A percentile compares a stretch with the other conserved stretches of the same genome.
phyloP scores from a whole-genome alignment of 345 rosid genomes.

The Zanthoxylum bungeanum region DNA sequence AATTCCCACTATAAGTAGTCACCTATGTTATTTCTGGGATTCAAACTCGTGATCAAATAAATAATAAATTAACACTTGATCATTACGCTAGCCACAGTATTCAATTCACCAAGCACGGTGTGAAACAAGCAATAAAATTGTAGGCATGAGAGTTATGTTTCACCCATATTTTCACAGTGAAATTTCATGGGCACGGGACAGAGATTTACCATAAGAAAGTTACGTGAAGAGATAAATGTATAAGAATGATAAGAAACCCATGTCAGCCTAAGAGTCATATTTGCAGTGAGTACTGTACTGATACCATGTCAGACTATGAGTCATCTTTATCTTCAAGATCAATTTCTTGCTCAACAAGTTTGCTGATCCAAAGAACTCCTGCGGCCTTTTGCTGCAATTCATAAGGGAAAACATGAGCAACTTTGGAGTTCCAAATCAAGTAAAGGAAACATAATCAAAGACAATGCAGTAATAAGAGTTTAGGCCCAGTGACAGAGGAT shows the following conservation, averaged over 20 bases:
- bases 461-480: neutral
- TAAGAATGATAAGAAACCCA: neutral
- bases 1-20: no score
- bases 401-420: slow-evolving; percentile 1
- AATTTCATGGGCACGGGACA: no score
- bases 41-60: neutral
- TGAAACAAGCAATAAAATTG: neutral
- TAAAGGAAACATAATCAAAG: neutral
- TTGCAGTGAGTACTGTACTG: slow-evolving; percentile 23
- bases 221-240: neutral
- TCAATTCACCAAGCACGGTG: no score
- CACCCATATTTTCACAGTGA: neutral
- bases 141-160: neutral
- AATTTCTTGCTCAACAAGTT: slow-evolving; percentile 22
- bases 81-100: no score
- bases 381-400: slow-evolving; percentile 43
- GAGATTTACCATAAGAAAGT: neutral
- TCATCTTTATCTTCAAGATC: slow-evolving; percentile 25
- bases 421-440: neutral
- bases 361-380: slow-evolving; percentile 26
- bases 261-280: neutral
- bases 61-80: no score
- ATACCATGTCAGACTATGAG: slow-evolving; percentile 20
- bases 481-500: neutral
- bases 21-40: no score